Base-by-base conservation (phyloP, 1,284 basidiomycete genomes). In the Hortiboletus rubellus region DNA sequence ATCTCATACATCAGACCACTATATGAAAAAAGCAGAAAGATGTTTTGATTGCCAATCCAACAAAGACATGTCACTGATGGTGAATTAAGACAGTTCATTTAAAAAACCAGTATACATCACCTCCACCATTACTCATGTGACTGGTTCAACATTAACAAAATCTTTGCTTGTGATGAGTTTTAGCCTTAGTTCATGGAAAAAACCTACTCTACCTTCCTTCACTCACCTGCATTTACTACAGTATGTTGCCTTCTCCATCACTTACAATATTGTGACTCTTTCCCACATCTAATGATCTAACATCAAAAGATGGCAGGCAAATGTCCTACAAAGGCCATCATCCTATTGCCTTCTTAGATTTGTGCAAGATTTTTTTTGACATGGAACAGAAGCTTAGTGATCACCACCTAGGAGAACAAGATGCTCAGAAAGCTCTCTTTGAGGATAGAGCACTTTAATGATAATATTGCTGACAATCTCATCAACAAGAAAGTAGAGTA, bases 241-340 rank as follows among this genome's bases (percentile, higher is more conserved):
- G 50, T 71, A 72, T 31, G 50, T 55, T 15, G 69, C 72, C 0
- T 60, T 62, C 0, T 7, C 63, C 0, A 63, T 74, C 9, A 52
- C 66, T 0, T 63, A 52, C 2, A 12, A 55, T 0, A 66, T 60
- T 0, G 63, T 61, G 50, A 22, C 54, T 0, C 18, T 66, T 0
- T 69, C 73, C 0, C 14, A 24, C 0, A 58, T 72, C 9, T 70
- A 60, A 60, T 75, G 70, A 70, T 31, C 45, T 0, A 66, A 75
- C 30, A 50, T 24, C 0, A 47, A 58, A 1, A 18, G n/a, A 0
- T 67, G 58, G 37, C 4, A 10, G 0, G 24, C 50, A 9, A 38
- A n/a, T 74, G 46, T 38, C 64, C 0, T 74, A 60, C 52, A 47
- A 64, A 1, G 71, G 72, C 0, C 8, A 65, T 0, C 3, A n/a